Conservation (phyloP, 2,329 filamentous ascomycete genomes). For the Microdochium trichocladiopsis region DNA sequence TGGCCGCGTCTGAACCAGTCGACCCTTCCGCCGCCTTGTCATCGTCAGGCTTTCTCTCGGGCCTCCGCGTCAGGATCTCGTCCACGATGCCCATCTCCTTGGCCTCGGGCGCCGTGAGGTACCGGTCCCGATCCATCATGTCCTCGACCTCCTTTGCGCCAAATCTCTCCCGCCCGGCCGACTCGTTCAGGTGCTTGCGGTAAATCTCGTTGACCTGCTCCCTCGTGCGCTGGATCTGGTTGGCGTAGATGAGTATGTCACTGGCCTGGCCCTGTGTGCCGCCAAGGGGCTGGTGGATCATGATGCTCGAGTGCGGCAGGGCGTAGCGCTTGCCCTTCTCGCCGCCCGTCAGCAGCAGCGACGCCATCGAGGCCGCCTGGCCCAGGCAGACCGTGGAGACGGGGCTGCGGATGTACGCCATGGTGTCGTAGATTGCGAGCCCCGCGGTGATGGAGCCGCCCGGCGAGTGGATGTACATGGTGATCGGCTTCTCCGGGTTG, state of each 20-base stretch:
- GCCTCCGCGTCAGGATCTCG: conserved; percentile 68
- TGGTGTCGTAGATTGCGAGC: conserved; percentile 94
- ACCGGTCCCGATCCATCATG: conserved; percentile 96
- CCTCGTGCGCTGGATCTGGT: conserved; percentile 85
- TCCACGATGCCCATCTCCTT: conserved; percentile 88
- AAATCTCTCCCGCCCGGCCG: conserved; percentile 68
- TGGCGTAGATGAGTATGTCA: conserved; percentile 95
- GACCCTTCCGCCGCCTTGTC: conserved; percentile 5
- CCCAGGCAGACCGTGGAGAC: conserved; percentile 94
- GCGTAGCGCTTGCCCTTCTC: conserved; percentile 79
- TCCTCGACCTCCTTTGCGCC: conserved; percentile 79
- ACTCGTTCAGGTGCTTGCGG: conserved; percentile 72
- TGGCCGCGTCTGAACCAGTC: not conserved
- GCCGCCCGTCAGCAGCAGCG: conserved; percentile 79
- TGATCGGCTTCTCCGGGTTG: conserved; percentile 88
- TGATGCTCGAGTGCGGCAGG: conserved; percentile 88
- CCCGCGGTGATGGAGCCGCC: conserved; percentile 87
- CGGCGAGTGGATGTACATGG: conserved; percentile 95
- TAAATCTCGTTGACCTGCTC: conserved; percentile 89
- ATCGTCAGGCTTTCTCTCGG: conserved; percentile 25
- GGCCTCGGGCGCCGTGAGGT: conserved; percentile 83
- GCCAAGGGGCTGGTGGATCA: conserved; percentile 94
- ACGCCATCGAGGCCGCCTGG: conserved; percentile 92
- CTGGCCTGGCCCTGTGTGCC: conserved; percentile 58
- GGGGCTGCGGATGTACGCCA: conserved; percentile 91